A percentile compares a stretch with the other conserved stretches of the same genome.
Evolutionary conservation across 1,139 yeast genomes (phyloP).

Genomic region (Geotrichum bryndzae): DNA sequence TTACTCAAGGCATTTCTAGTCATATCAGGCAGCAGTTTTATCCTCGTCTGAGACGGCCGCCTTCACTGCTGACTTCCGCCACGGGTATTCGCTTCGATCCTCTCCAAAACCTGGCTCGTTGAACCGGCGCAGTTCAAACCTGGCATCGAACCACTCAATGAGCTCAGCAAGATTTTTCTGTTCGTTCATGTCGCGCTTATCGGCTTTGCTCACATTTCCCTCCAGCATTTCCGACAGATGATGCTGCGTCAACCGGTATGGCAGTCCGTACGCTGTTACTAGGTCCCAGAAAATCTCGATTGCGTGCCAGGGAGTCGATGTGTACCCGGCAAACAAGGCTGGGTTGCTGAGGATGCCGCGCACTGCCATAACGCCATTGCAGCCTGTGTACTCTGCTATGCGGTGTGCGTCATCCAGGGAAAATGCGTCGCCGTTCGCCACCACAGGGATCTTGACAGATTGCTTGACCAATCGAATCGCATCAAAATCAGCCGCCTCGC

Average conservation of each 20-base stretch:
- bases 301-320: constrained; percentile 82
- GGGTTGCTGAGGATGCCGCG: constrained; percentile 85
- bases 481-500: constrained; percentile 73
- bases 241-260: constrained; percentile 77
- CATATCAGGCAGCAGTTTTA: neutral
- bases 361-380: constrained; percentile 94
- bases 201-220: constrained; percentile 50
- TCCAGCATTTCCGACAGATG: constrained; percentile 81
- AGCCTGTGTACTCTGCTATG: constrained; percentile 63
- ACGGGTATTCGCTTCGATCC: constrained; percentile 47
- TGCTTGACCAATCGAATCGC: constrained; percentile 67
- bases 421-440: constrained; percentile 95
- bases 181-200: constrained; percentile 61
- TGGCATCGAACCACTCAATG: constrained; percentile 73
- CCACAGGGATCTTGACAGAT: constrained; percentile 65
- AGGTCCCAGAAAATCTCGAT: constrained; percentile 77
- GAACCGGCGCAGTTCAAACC: constrained; percentile 58
- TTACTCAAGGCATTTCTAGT: neutral
- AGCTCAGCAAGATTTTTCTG: constrained; percentile 53
- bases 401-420: constrained; percentile 52
- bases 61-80: constrained; percentile 32
- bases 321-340: constrained; percentile 59
- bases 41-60: neutral
- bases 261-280: constrained; percentile 74
- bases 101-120: constrained; percentile 66